Conservation (phyloP, 441 rosid species). For the Euphorbia schlechtendalii region DNA sequence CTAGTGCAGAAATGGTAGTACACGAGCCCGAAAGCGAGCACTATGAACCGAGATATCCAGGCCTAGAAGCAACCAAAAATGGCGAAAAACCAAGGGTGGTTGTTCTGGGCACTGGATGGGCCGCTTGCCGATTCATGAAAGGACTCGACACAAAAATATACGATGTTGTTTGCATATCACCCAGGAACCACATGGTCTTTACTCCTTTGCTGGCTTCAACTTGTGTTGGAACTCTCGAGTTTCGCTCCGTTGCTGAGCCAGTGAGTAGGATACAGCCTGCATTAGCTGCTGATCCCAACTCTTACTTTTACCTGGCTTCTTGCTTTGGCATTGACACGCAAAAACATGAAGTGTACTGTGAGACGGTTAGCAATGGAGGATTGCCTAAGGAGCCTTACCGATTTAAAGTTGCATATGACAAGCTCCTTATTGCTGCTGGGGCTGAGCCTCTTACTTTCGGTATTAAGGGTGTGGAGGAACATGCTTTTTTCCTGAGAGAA, state of each 20-base stretch:
- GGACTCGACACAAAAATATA: slow-evolving; percentile 49
- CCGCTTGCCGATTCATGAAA: slow-evolving; percentile 65
- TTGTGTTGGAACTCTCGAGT: slow-evolving; percentile 80
- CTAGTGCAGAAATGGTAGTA: slow-evolving; percentile 25
- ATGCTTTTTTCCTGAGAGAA: slow-evolving; percentile 87
- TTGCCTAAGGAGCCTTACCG: slow-evolving; percentile 53
- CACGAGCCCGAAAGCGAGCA: slow-evolving; percentile 40
- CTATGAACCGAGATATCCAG: slow-evolving; percentile 24
- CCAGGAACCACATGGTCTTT: slow-evolving; percentile 81
- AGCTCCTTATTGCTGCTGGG: slow-evolving; percentile 82
- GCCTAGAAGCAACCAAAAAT: slow-evolving; percentile 55
- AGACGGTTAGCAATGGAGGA: slow-evolving; percentile 49
- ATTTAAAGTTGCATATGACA: slow-evolving; percentile 86
- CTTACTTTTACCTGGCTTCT: slow-evolving; percentile 78
- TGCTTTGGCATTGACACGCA: slow-evolving; percentile 58
- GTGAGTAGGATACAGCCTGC: slow-evolving; percentile 75
- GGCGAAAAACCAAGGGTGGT: slow-evolving; percentile 69
- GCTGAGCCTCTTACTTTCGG: slow-evolving; percentile 96
- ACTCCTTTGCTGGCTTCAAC: slow-evolving; percentile 81
- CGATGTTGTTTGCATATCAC: slow-evolving; percentile 68
- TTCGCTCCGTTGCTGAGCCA: slow-evolving; percentile 89
- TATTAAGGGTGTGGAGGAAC: slow-evolving; percentile 70
- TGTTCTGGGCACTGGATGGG: slow-evolving; percentile 76
- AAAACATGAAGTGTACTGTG: slow-evolving; percentile 73
- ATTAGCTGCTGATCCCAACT: slow-evolving; percentile 58